Evolutionary conservation across 1,139 yeast genomes (phyloP).

Genomic region (Suhomyces atakaporum): DNA sequence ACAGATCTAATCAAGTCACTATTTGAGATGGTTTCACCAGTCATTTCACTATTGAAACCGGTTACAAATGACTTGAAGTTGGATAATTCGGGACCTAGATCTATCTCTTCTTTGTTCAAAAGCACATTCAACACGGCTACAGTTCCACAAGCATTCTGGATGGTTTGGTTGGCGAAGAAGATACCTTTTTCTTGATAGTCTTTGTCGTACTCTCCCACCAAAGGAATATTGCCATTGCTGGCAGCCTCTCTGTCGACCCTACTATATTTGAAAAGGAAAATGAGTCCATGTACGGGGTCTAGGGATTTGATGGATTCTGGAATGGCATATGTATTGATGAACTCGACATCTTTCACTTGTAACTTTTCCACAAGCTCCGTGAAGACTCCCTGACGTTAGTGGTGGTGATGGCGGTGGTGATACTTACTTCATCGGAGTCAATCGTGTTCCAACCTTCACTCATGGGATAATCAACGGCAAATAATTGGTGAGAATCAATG

Average conservation of each 20-base stretch:
- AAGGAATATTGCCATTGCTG: conserved; percentile 32
- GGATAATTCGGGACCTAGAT: conserved; percentile 51
- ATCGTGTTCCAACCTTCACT: conserved; percentile 77
- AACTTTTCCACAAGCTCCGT: conserved; percentile 62
- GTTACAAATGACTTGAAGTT: conserved; percentile 54
- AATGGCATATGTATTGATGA: conserved; percentile 60
- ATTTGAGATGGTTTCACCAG: conserved; percentile 66
- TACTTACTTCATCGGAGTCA: conserved; percentile 65
- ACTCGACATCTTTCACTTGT: conserved; percentile 57
- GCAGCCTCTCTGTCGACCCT: conserved; percentile 36
- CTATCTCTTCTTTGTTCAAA: conserved; percentile 41
- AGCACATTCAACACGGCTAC: conserved; percentile 69
- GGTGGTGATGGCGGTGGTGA: background rate
- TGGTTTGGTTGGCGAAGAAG: conserved; percentile 67
- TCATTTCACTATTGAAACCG: conserved; percentile 57
- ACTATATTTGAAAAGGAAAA: conserved; percentile 66
- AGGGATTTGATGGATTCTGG: conserved; percentile 40
- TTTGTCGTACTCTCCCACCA: conserved; percentile 48
- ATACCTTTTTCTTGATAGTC: conserved; percentile 39
- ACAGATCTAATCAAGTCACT: conserved; percentile 59
- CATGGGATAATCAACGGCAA: no score
- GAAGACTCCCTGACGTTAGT: conserved; percentile 56
- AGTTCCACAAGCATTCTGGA: conserved; percentile 77
- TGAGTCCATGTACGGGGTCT: conserved; percentile 58
- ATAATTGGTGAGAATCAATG: no score